These are phyloP conservation scores for Torrubiellomyces zombiae DNA, from an alignment of 2,329 filamentous ascomycete species.

Conservation along the genomic window DNA sequence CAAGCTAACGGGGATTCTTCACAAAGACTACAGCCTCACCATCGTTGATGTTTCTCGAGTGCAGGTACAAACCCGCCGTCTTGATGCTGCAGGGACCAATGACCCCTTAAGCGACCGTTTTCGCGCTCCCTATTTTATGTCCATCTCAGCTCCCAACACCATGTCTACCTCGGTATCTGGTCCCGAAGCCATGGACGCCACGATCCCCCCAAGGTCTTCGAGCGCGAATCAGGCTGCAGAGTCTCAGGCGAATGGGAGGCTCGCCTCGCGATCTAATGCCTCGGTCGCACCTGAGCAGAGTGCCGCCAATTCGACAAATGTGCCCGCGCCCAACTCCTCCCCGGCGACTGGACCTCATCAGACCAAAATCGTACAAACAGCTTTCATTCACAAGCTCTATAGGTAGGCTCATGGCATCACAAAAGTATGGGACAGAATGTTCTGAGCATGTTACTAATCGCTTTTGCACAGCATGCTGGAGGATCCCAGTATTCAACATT, in stretches of 20 bases:
- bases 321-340: slow-evolving; percentile 32
- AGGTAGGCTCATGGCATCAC: too few species aligned
- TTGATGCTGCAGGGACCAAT: slow-evolving; percentile 3
- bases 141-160: slow-evolving; percentile 39
- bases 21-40: too few species aligned
- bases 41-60: slow-evolving; percentile 1
- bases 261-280: slow-evolving; percentile 18
- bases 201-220: slow-evolving; percentile 31
- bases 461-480: slow-evolving; percentile 70
- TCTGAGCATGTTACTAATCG: slow-evolving; percentile 1
- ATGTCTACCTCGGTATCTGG: slow-evolving; percentile 41
- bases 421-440: too few species aligned
- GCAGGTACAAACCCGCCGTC: background rate
- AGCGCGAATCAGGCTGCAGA: slow-evolving; percentile 28
- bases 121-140: slow-evolving; percentile 37
- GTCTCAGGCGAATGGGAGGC: slow-evolving; percentile 20
- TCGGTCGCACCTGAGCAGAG: slow-evolving; percentile 22
- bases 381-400: slow-evolving; percentile 98
- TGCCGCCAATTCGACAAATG: slow-evolving; percentile 18
- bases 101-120: slow-evolving; percentile 20
- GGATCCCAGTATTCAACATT: slow-evolving; percentile 77
- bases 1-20: slow-evolving; percentile 3
- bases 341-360: slow-evolving; percentile 66
- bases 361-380: slow-evolving; percentile 94
- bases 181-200: slow-evolving; percentile 47